Evolutionary conservation across 2,329 filamentous ascomycete genomes (phyloP), one percentile per base, ranked within the genome.

Genomic region (Cyphellophora europaea): DNA sequence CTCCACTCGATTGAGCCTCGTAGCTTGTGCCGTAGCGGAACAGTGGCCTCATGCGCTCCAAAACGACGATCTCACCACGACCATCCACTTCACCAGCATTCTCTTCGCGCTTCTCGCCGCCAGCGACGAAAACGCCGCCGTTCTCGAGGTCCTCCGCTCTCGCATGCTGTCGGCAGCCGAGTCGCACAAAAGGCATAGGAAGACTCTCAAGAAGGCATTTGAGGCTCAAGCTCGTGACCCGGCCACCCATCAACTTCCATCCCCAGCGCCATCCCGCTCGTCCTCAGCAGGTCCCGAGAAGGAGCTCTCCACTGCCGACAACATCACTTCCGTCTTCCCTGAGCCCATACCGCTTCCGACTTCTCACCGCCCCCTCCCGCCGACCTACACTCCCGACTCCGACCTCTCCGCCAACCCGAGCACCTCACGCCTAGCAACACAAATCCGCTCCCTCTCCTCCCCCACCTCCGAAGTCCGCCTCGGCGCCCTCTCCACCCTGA

Each of bases 401-500:
- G 65, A 84, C 0, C 82, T 88, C 28, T 78, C 21, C 8, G n/a
- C 88, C 50, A 73, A 86, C 1, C 66, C 93, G 6, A 84, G 91
- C 49, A 82, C 91, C 44, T 82, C 81, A 5, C 72, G 83, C 49
- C 69, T 84, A 14, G 67, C 72, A 11, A 71, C 76, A 2, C 63
- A 96, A 18, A 68, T 93, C 30, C 67, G 80, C 19, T 81, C 89
- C 48, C 68, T 95, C 8, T 80, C 76, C 35, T 93, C 87, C 0
- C 62, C 77, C 30, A 77, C 91, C 50, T 65, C 68, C 21, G 80
- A 82, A 54, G 81, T 94, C 45, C 75, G 88, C 32, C 77, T 79
- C 41, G 86, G 95, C 61, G 83, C 86, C 4, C 63, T 82, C 12
- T 74, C 69, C 25, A 80, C 77, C 48, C 66, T 88, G 27, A 66